phyloP scores from a whole-genome alignment of 1,284 basidiomycete genomes.

The Vanrija pseudolonga region DNA sequence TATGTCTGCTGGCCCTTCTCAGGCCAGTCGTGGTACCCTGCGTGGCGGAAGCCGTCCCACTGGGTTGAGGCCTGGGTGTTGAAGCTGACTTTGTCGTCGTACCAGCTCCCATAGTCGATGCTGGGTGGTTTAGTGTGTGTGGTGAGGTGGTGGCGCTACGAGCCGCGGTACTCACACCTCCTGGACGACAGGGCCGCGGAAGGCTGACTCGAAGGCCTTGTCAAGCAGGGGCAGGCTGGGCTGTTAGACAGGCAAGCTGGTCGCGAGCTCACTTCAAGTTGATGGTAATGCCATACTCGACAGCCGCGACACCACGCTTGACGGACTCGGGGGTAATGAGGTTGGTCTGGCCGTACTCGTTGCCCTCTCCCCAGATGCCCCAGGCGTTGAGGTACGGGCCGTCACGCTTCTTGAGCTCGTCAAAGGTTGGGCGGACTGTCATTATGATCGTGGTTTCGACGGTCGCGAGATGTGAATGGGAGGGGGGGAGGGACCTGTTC shows the following conservation, averaged over 20 bases:
- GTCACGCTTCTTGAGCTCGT: constrained; percentile 19
- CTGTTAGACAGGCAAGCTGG: not conserved
- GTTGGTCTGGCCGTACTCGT: constrained; percentile 36
- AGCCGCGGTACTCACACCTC: not conserved
- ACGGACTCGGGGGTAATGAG: constrained; percentile 31
- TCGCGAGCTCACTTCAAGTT: constrained; percentile 31
- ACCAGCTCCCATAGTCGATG: constrained; percentile 1
- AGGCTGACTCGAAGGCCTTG: not conserved
- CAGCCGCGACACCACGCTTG: constrained; percentile 26
- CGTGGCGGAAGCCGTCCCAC: constrained; percentile 50
- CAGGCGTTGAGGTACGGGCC: constrained; percentile 37
- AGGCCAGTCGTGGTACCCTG: constrained; percentile 20
- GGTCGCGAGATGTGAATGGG: too few species aligned
- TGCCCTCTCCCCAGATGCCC: constrained; percentile 28
- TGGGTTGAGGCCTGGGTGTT: constrained; percentile 50
- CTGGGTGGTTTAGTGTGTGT: not conserved
- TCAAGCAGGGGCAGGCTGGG: not conserved
- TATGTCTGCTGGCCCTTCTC: constrained; percentile 13
- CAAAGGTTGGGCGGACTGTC: constrained; percentile 7
- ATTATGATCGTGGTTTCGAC: too few species aligned
- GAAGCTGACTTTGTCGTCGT: constrained; percentile 41
- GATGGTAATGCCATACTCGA: constrained; percentile 31
- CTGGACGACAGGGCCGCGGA: not conserved
- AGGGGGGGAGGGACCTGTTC: too few species aligned
- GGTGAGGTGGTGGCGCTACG: too few species aligned